Percentiles rank a stretch among this genome's conserved stretches.
phyloP scores from a whole-genome alignment of 2,329 filamentous ascomycete species.

The Thielaviopsis punctulata region DNA sequence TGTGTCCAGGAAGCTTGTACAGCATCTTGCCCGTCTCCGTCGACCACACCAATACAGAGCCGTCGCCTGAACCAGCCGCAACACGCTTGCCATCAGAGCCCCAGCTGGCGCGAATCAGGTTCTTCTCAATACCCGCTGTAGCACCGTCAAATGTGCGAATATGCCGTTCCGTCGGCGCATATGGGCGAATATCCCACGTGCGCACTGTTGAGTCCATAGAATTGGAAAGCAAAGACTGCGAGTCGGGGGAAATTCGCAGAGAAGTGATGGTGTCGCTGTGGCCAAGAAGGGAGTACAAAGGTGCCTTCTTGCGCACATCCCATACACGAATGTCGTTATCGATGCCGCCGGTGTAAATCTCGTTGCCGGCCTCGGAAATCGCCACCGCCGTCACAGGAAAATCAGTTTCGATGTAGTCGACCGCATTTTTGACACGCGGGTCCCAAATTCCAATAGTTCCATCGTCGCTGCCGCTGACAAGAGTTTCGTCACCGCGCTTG shows the following conservation, averaged over 20 bases:
- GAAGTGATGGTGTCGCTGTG: slow-evolving; percentile 89
- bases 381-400: slow-evolving; percentile 86
- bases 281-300: slow-evolving; percentile 74
- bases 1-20: slow-evolving; percentile 90
- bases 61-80: slow-evolving; percentile 75
- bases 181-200: slow-evolving; percentile 92
- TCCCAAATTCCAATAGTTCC: slow-evolving; percentile 94
- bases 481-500: slow-evolving; percentile 73
- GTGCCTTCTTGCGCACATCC: slow-evolving; percentile 82
- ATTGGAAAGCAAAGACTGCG: slow-evolving; percentile 77
- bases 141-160: slow-evolving; percentile 89
- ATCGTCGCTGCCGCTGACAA: slow-evolving; percentile 87
- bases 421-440: slow-evolving; percentile 72
- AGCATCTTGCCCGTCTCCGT: slow-evolving; percentile 72
- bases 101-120: slow-evolving; percentile 81
- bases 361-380: slow-evolving; percentile 84
- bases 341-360: slow-evolving; percentile 86
- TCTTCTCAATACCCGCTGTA: slow-evolving; percentile 73
- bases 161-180: slow-evolving; percentile 73
- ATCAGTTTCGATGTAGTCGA: slow-evolving; percentile 76
- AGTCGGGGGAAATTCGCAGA: slow-evolving; percentile 79
- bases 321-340: slow-evolving; percentile 96
- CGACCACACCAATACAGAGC: slow-evolving; percentile 84
- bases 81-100: slow-evolving; percentile 72
- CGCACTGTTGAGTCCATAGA: slow-evolving; percentile 85